Evolutionary conservation across 305 asterid species (phyloP), one percentile per base, ranked within the genome.

Genomic region (Fraxinus sp.): DNA sequence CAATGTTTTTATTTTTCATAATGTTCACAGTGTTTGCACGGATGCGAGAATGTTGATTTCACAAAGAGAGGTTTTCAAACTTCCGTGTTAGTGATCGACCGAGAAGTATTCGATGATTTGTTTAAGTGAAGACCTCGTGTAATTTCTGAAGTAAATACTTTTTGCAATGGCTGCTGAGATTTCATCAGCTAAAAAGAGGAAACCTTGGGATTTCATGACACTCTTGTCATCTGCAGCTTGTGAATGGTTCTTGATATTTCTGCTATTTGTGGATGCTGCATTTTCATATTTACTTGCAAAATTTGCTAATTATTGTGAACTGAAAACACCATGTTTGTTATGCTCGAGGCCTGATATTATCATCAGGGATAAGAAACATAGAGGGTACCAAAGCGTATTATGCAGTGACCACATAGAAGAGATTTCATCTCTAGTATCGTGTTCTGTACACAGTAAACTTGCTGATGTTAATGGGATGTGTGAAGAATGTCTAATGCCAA

Each of bases 181-280:
- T 83, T 90, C 95, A 59, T 85, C 88, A 55, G 79, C 74, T 79
- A 90, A 82, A 75, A 87, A 80, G 84, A 86, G 81, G 81, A 84
- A 84, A 75, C 86, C 84, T 10, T 57, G 72, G 43, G 93, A 92
- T 80, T 87, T 90, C 74, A 87, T 87, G 92, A 66, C 82, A 33
- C 83, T 89, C 72, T 89, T 93, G 87, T 92, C 97, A 77, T 91
- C 91, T 9, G 98, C 97, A 33, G 92, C 89, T 36, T 96, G 95
- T 80, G 98, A 96, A 84, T 95, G 99, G 99, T 86, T 95, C 88
- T 86, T 95, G 83, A 93, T 95, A 72, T 81, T 91, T 76, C 28
- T 94, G 89, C 89, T 95, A 32, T 94, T 92, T 77, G 4, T 94
- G 7, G 92, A 94, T 35, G 95, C 93, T 18, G 87, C 87, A 62